Base-by-base conservation (phyloP, 1,284 basidiomycete genomes). In the Boletus calvinii region DNA sequence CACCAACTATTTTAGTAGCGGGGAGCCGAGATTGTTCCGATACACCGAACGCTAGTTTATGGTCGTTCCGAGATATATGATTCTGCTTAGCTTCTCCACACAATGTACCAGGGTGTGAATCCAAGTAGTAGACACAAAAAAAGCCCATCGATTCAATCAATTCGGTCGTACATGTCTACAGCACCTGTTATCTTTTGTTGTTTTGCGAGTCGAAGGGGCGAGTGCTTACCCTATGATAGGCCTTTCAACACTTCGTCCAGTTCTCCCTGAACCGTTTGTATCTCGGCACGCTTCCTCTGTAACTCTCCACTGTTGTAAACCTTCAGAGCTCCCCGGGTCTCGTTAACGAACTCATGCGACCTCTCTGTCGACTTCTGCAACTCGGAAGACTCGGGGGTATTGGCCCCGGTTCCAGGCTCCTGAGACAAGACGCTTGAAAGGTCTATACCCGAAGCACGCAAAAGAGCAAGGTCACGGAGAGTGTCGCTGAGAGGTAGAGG, bases 391-490 rank as follows among this genome's bases (percentile, higher is more conserved):
- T 59, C 58, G 29, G 48, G 12, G 35, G 40, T 26, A n/a, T 41
- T 41, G 17, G 59, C 26, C 35, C 50, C 55, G 18, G 55, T 20
- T 15, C 59, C 22, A 11, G 60, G 37, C 5, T 62, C 35, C 24
- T 59, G 38, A 24, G 73, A 62, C 29, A 82, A 58, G 29, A 81
- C 58, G 13, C 65, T 63, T 17, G 77, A 70, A 15, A 87, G 60
- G 60, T 87, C 79, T 31, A 82, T 55, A 41, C 78, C 79, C 6
- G 82, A 81, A 20, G 81, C 80, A 37, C 84, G 79, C 20, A 90
- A 70, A 29, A 87, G 68, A 2, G 87, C 86, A 29, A 90, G 78
- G 67, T 90, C 88, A n/a, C 78, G 82, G 37, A 90, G 74, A 3
- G 81, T 83, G 54, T 81, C 76, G 52, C 75, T 69, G 40, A 89